Evolutionary conservation across 805 yeast species (phyloP).

Genomic region (Saturnispora gosingensis): DNA sequence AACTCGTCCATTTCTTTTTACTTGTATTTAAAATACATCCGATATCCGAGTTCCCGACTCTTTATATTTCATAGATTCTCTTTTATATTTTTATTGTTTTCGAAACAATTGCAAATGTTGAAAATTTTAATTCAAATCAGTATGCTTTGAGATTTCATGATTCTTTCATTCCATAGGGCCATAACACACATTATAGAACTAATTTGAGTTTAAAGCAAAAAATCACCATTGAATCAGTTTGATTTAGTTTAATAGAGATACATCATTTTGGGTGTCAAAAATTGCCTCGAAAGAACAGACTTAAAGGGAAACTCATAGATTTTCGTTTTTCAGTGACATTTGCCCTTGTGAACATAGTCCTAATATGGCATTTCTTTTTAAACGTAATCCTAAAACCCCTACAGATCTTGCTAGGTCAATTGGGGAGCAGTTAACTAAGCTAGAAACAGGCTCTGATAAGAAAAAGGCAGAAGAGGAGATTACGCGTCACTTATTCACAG

Average conservation of each 20-base stretch:
- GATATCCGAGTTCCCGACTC: background rate
- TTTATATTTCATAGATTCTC: background rate
- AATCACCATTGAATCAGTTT: background rate
- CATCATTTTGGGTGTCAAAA: background rate
- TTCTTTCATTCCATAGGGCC: background rate
- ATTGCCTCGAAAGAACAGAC: background rate
- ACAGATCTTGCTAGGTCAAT: slow-evolving; percentile 70
- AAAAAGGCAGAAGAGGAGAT: slow-evolving; percentile 62
- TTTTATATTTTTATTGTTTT: too few relatives aligned
- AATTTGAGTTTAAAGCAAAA: too few relatives aligned
- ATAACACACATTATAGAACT: background rate
- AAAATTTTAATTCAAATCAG: background rate
- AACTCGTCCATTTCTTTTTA: slow-evolving; percentile 16
- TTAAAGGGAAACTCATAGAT: background rate
- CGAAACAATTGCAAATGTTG: background rate
- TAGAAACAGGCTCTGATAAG: slow-evolving; percentile 37
- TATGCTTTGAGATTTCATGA: background rate
- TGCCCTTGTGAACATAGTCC: background rate
- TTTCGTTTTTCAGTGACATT: background rate
- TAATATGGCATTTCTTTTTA: slow-evolving; percentile 80
- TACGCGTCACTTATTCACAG: slow-evolving; percentile 51
- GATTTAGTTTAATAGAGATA: background rate
- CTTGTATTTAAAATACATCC: background rate
- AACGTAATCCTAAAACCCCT: slow-evolving; percentile 85
- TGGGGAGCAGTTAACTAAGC: slow-evolving; percentile 61